Percentiles rank a stretch among this genome's conserved stretches.
Conservation (phyloP, 257 asterid genomes). For the Rhazya stricta region DNA sequence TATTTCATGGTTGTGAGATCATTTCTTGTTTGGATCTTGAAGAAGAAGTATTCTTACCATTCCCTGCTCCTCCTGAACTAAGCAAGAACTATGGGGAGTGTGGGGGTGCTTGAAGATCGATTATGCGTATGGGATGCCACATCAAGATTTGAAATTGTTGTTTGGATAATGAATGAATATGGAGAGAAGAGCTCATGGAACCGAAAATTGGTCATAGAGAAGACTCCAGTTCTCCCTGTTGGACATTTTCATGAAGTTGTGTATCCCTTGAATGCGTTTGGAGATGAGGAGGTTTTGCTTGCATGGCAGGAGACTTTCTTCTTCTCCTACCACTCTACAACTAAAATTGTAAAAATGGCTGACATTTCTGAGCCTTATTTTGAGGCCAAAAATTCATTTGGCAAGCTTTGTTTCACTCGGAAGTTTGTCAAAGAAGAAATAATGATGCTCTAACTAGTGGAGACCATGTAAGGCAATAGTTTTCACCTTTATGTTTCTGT, state of each 20-base stretch:
- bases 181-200: constrained; percentile 39
- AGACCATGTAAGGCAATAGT: background rate
- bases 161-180: constrained; percentile 58
- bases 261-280: constrained; percentile 26
- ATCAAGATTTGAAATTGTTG: constrained; percentile 23
- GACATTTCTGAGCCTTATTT: background rate
- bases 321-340: constrained; percentile 25
- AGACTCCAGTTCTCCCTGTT: background rate
- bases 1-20: constrained; percentile 26
- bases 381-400: constrained; percentile 17
- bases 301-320: constrained; percentile 24
- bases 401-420: constrained; percentile 32
- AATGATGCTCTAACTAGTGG: background rate
- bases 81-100: constrained; percentile 23
- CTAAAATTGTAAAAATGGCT: constrained; percentile 7
- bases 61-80: constrained; percentile 28
- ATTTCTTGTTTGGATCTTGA: constrained; percentile 45
- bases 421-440: constrained; percentile 7
- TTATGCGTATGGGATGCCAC: constrained; percentile 40
- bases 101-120: constrained; percentile 26
- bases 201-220: constrained; percentile 31
- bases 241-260: constrained; percentile 15
- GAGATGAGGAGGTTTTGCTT: constrained; percentile 42
- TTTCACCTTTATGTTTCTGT: background rate
- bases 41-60: constrained; percentile 34